A percentile compares a stretch with the other conserved stretches of the same genome.
Evolutionary conservation across 2,329 filamentous ascomycete genomes (phyloP).

Genomic region (Drechslerella dactyloides): DNA sequence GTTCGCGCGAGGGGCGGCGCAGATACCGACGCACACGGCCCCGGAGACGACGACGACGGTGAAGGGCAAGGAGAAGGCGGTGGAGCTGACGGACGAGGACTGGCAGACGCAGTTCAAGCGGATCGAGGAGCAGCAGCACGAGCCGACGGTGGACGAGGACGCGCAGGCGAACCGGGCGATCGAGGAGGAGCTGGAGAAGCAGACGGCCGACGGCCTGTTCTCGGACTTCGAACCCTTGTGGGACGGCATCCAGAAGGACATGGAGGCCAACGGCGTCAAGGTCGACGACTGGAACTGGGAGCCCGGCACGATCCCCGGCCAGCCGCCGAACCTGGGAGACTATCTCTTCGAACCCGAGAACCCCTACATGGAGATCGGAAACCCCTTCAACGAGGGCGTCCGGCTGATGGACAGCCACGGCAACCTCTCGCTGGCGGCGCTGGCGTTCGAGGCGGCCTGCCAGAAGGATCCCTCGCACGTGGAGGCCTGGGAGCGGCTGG

Average conservation of each 20-base stretch:
- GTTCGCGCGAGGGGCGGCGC: conserved; percentile 60
- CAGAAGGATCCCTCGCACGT: conserved; percentile 87
- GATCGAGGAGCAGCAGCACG: conserved; percentile 73
- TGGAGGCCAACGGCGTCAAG: conserved; percentile 69
- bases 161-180: conserved; percentile 73
- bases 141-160: conserved; percentile 60
- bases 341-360: conserved; percentile 97
- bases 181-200: conserved; percentile 82
- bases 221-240: conserved; percentile 91
- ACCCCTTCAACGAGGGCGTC: conserved; percentile 91
- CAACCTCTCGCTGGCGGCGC: conserved; percentile 87
- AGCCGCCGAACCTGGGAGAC: conserved; percentile 72
- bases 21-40: conserved; percentile 59
- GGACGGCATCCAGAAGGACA: conserved; percentile 74
- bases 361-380: conserved; percentile 77
- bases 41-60: conserved; percentile 59
- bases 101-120: conserved; percentile 97
- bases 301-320: conserved; percentile 61
- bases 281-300: conserved; percentile 81
- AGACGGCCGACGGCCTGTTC: conserved; percentile 73
- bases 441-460: conserved; percentile 94
- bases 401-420: conserved; percentile 92
- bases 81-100: conserved; percentile 89
- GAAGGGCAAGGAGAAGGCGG: conserved; percentile 88
- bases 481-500: conserved; percentile 91